phyloP scores from a whole-genome alignment of 345 rosid genomes.

The Ailanthus altissimus region DNA sequence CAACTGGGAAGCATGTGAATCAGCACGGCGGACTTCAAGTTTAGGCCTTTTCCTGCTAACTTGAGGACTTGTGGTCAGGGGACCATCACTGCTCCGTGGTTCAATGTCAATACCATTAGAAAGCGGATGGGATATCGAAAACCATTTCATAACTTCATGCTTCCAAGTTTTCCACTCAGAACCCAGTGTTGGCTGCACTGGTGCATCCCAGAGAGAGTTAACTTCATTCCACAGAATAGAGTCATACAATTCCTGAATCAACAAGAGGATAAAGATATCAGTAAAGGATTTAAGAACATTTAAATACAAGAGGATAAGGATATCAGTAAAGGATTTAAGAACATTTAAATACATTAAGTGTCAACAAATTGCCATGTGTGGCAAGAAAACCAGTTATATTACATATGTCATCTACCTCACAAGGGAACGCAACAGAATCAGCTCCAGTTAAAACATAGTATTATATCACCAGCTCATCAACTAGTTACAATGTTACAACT shows the following conservation, averaged over 20 bases:
- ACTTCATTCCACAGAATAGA: conserved; percentile 82
- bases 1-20: conserved; percentile 57
- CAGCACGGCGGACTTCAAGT: conserved; percentile 95
- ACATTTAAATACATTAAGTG: background rate
- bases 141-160: conserved; percentile 84
- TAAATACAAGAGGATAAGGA: background rate
- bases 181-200: conserved; percentile 62
- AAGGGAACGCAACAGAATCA: background rate
- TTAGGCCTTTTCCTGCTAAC: conserved; percentile 76
- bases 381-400: background rate
- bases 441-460: background rate
- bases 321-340: conserved; percentile 17
- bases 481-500: background rate
- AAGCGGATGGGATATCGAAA: conserved; percentile 56
- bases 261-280: conserved; percentile 13
- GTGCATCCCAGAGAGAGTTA: conserved; percentile 63
- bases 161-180: conserved; percentile 99
- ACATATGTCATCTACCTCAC: conserved; percentile 2
- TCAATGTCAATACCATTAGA: conserved; percentile 45
- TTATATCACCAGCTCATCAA: conserved; percentile 10
- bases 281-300: conserved; percentile 5
- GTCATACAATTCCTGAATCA: conserved; percentile 73
- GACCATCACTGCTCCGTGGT: conserved; percentile 41
- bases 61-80: conserved; percentile 50
- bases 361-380: background rate